phyloP scores from a whole-genome alignment of 441 rosid species.

The Brassica balearica region DNA sequence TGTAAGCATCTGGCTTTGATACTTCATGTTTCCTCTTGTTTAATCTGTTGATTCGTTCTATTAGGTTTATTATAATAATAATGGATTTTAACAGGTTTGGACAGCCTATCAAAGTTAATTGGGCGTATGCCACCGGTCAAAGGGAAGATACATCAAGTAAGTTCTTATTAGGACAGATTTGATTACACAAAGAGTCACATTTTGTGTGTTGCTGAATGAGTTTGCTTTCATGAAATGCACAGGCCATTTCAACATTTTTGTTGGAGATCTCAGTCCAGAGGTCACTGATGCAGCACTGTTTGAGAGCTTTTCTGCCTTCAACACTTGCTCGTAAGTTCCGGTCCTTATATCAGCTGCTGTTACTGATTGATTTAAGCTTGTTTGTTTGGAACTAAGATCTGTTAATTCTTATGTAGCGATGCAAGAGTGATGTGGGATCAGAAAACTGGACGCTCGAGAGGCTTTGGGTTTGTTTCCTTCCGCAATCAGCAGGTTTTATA shows the following conservation, averaged over 20 bases:
- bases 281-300: constrained; percentile 85
- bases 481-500: constrained; percentile 70
- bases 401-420: constrained; percentile 53
- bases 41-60: not conserved
- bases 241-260: constrained; percentile 88
- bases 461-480: constrained; percentile 91
- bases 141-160: constrained; percentile 91
- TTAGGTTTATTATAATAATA: constrained; percentile 18
- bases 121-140: constrained; percentile 92
- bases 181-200: not conserved
- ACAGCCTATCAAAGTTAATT: constrained; percentile 87
- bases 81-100: constrained; percentile 63
- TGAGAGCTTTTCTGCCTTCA: constrained; percentile 69
- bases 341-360: constrained; percentile 13
- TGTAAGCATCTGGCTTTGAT: constrained; percentile 54
- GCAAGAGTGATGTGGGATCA: constrained; percentile 98
- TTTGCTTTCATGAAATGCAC: constrained; percentile 19
- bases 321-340: constrained; percentile 75
- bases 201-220: constrained; percentile 12
- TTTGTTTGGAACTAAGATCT: constrained; percentile 10
- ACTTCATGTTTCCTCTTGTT: not conserved
- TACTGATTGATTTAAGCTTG: constrained; percentile 9
- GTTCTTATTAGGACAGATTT: not conserved
- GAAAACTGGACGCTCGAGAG: constrained; percentile 91
- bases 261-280: constrained; percentile 94